Evolutionary conservation across 306 rosid species (phyloP), one percentile per base, ranked within the genome.

Genomic region (Glycine soja): DNA sequence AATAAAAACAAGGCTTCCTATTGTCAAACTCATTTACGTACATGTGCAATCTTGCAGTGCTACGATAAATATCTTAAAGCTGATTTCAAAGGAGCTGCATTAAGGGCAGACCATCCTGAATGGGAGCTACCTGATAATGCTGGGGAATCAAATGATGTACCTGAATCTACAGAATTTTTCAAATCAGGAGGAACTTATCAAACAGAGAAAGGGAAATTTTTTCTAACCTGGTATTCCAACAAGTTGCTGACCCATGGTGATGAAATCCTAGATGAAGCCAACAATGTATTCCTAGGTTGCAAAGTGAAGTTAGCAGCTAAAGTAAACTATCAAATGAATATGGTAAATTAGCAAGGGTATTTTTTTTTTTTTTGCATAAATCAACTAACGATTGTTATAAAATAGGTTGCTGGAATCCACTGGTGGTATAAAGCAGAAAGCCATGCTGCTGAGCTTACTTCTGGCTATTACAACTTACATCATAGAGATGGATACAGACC

Each of bases 331-430:
- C 11, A 53, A 14, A 42, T 24, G 70, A 15, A 54, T 19, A 38
- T 57, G 9, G 14, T 57, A 40, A n/a, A 32, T 71, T 69, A 68
- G 74, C 63, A 62, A 65, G 59, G 43, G 12, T 9, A 45, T 12
- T 7, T 13, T 0, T 32, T 38, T 61, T 42, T 38, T 24, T 10
- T 19, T 19, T 14, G 34, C 61, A 30, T 72, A 58, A 71, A 70
- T 70, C 71, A 40, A 6, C n/a, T 74, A 16, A 81, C 56, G 32
- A 18, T 83, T 70, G 38, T 75, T 45, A 12, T 69, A 50, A 76
- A 85, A 67, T 85, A 95, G 99, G 95, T 95, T 19, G 85, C 98
- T 7, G 98, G 98, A 89, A 95, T 95, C 75, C 98, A 95, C 86
- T 95, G 99, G 99, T 93, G 97, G 98, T 95, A 91, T 63, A 83